Conservation (phyloP, 805 yeast species). For the Schwanniomyces pseudopolymorphus region DNA sequence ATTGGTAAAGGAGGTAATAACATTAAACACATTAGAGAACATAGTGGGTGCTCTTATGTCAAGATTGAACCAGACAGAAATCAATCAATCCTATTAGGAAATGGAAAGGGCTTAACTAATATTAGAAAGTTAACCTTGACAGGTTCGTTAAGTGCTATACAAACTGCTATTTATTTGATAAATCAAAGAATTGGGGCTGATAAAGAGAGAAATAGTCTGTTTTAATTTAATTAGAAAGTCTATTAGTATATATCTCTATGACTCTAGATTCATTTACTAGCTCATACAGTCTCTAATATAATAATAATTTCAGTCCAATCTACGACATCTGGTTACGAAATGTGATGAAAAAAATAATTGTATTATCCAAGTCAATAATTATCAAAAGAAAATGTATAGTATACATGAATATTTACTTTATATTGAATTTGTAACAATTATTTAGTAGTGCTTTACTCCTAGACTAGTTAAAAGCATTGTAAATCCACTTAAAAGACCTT, state of each 20-base stretch:
- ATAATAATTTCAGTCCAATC: not conserved
- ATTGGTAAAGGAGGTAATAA: constrained; percentile 87
- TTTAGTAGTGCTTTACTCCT: constrained; percentile 33
- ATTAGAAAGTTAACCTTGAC: constrained; percentile 62
- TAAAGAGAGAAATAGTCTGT: constrained; percentile 44
- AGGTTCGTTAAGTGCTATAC: constrained; percentile 67
- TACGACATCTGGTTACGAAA: not conserved
- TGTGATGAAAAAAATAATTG: not conserved
- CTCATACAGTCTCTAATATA: not conserved
- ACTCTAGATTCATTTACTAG: not conserved
- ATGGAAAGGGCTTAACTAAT: constrained; percentile 42
- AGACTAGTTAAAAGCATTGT: constrained; percentile 76
- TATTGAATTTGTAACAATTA: not conserved
- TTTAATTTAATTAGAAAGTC: not conserved
- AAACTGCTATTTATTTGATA: constrained; percentile 69
- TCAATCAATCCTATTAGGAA: constrained; percentile 49
- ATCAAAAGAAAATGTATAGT: not conserved
- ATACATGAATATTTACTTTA: not conserved
- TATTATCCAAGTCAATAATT: not conserved
- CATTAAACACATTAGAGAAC: constrained; percentile 71
- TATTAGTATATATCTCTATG: not conserved
- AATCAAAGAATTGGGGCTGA: constrained; percentile 71
- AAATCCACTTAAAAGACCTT: constrained; percentile 82
- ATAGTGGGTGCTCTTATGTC: constrained; percentile 71
- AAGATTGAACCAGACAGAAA: constrained; percentile 62